Evolutionary conservation across 2,329 filamentous ascomycete species (phyloP).

Genomic region (Fusarium sp.): DNA sequence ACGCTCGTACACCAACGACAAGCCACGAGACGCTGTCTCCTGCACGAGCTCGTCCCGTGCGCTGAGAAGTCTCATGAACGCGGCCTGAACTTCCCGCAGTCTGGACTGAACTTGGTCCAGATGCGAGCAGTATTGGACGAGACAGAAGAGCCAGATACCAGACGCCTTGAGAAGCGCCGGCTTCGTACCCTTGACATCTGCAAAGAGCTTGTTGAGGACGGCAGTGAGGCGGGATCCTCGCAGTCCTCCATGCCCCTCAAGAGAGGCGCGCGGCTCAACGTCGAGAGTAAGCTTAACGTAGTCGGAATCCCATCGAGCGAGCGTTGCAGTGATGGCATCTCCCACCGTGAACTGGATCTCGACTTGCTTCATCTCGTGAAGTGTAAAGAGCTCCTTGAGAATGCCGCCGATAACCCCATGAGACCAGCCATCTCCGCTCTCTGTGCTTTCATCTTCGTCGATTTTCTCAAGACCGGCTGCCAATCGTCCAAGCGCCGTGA

Average conservation of each 20-base stretch:
- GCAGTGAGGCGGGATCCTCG: constrained; percentile 58
- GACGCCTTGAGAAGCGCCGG: constrained; percentile 91
- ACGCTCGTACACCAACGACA: constrained; percentile 94
- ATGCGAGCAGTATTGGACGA: constrained; percentile 91
- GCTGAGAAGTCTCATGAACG: constrained; percentile 88
- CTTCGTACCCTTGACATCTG: constrained; percentile 85
- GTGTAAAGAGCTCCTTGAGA: constrained; percentile 75
- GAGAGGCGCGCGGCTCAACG: constrained; percentile 66
- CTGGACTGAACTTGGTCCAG: constrained; percentile 78
- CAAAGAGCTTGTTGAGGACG: constrained; percentile 79
- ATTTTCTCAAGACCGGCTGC: constrained; percentile 69
- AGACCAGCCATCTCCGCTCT: constrained; percentile 47
- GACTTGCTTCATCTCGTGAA: constrained; percentile 86
- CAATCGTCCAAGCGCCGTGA: constrained; percentile 82
- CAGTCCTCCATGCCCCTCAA: constrained; percentile 53
- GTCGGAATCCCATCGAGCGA: constrained; percentile 86
- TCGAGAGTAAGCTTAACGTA: constrained; percentile 81
- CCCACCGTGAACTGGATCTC: constrained; percentile 93
- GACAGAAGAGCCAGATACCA: constrained; percentile 92
- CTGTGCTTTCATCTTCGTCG: constrained; percentile 16
- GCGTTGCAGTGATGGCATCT: constrained; percentile 83
- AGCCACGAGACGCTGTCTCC: constrained; percentile 90
- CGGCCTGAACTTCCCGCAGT: constrained; percentile 82
- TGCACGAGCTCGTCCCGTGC: constrained; percentile 95
- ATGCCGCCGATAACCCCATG: constrained; percentile 64